Evolutionary conservation across 1,139 yeast genomes (phyloP).

Genomic region (Sporopachydermia cereana): DNA sequence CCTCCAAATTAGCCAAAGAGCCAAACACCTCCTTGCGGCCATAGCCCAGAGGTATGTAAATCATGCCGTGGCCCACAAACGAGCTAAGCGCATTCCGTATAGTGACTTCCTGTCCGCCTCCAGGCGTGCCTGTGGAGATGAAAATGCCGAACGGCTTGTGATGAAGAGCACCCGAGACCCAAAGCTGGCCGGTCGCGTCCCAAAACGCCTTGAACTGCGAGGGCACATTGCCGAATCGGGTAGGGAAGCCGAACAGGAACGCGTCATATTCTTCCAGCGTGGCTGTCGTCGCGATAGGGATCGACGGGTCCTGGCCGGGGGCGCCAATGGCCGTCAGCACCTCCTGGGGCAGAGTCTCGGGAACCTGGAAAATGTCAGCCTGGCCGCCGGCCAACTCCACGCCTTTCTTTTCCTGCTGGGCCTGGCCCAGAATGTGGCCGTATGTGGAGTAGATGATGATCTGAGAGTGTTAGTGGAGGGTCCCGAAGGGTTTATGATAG

Average conservation of each 20-base stretch:
- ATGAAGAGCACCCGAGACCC: conserved; percentile 65
- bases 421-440: conserved; percentile 64
- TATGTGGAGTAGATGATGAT: conserved; percentile 74
- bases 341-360: conserved; percentile 66
- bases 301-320: conserved; percentile 47
- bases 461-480: too few species aligned
- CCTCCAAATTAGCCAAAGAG: conserved; percentile 46
- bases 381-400: conserved; percentile 61
- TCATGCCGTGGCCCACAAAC: conserved; percentile 69
- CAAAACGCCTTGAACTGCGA: conserved; percentile 76
- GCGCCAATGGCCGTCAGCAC: conserved; percentile 51
- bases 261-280: conserved; percentile 58
- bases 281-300: conserved; percentile 57
- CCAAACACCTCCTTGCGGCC: conserved; percentile 39
- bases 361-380: conserved; percentile 65
- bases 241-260: conserved; percentile 71
- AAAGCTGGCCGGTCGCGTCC: conserved; percentile 73
- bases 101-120: conserved; percentile 79
- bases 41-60: conserved; percentile 74
- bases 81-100: conserved; percentile 52
- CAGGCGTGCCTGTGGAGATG: conserved; percentile 70
- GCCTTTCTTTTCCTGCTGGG: conserved; percentile 61
- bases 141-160: conserved; percentile 74
- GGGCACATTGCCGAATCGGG: conserved; percentile 74
- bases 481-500: too few species aligned